Conservation (phyloP, 208 protist species). For the Leishmania major region DNA sequence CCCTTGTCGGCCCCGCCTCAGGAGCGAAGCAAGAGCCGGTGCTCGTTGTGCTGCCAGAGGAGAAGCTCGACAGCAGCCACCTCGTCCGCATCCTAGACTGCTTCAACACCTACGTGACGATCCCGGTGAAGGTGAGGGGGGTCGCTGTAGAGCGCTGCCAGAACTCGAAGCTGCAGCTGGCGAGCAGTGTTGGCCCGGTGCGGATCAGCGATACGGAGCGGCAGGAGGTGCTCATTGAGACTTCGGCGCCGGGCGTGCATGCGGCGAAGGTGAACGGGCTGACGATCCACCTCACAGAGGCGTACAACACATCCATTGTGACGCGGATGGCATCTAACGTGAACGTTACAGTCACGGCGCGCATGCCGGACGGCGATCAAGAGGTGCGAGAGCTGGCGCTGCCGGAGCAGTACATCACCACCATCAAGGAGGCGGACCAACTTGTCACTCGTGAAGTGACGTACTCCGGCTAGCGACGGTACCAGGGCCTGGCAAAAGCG, state of each 20-base stretch:
- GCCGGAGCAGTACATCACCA: conserved; percentile 38
- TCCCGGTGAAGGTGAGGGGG: conserved; percentile 31
- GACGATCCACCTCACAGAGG: conserved; percentile 16
- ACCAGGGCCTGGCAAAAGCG: background rate
- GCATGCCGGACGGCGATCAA: conserved; percentile 30
- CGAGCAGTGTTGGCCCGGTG: conserved; percentile 26
- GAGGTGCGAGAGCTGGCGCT: conserved; percentile 34
- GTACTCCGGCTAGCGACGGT: conserved; percentile 14
- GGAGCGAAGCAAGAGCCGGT: conserved; percentile 22
- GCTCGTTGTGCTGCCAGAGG: conserved; percentile 14
- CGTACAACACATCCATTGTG: conserved; percentile 25
- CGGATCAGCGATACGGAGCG: conserved; percentile 29
- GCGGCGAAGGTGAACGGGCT: conserved; percentile 25
- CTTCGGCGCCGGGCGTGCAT: conserved; percentile 27
- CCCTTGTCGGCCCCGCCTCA: conserved; percentile 15
- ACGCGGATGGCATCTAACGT: conserved; percentile 33
- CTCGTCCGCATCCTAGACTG: conserved; percentile 32
- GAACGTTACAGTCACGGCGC: conserved; percentile 31
- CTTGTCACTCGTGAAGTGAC: conserved; percentile 28
- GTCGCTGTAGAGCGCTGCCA: conserved; percentile 34
- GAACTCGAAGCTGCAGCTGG: conserved; percentile 31
- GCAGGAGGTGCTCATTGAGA: conserved; percentile 34
- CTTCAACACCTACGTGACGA: conserved; percentile 30
- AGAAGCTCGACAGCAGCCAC: conserved; percentile 22
- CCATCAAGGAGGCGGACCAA: conserved; percentile 6